Base-by-base conservation (phyloP, 148 eudicot species). In the Chenopodium quinoa region DNA sequence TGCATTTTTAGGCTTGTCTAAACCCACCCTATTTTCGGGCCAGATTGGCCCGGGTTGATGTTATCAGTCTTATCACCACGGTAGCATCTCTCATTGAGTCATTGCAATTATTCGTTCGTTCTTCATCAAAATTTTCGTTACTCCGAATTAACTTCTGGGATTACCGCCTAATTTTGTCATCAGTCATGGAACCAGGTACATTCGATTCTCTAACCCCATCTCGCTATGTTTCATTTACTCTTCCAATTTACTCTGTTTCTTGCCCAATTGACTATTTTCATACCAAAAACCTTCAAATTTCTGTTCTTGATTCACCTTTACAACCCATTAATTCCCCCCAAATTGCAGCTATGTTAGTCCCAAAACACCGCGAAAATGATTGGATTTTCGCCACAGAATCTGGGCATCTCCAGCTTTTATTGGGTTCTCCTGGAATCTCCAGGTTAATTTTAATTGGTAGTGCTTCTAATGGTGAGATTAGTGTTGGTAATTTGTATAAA, bases 241-340 rank as follows among this genome's bases (percentile, higher is more conserved):
- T 92, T 77, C 98, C 98, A 7, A 75, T 79, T 74, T 82, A 88
- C 31, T 48, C 73, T 6, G 44, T 68, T 78, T 46, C 77, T 40
- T 52, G 68, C 52, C 72, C 82, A 70, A 44, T 32, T 23, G 40
- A 31, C 67, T 82, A 44, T 75, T 83, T 88, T 80, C 80, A 81
- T 81, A 63, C 90, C 9, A 82, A 87, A 2, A 82, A 56, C 77
- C 84, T 92, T 86, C 97, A 87, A 76, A 79, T 94, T 75, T 84
- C 98, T 81, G 91, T 94, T 47, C 94, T 94, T 73, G 99, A 96
- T 86, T 92, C 95, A 17, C 93, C 93, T 23, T 72, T n/a, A 11
- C 79, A 73, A 37, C 82, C 89, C 79, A 20, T 78, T 71, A 31
- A 47, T 74, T 44, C 85, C 54, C 85, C 87, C 6, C 67, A 44